A percentile compares a stretch with the other conserved stretches of the same genome.
These are phyloP conservation scores for Hura crepitans DNA, from an alignment of 441 rosid genomes.

Conservation along the genomic window DNA sequence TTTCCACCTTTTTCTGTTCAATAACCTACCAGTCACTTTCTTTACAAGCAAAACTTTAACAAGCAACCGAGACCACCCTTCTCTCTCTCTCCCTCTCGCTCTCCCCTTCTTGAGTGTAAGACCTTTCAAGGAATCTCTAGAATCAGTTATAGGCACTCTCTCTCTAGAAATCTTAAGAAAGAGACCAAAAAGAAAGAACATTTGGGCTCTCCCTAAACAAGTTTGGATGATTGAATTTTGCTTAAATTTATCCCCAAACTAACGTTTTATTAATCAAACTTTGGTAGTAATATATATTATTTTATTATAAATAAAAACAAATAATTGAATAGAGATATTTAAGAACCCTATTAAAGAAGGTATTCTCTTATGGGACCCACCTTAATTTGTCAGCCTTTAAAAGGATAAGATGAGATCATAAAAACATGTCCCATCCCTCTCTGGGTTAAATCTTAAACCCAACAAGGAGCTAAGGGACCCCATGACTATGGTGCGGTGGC, in stretches of 20 bases:
- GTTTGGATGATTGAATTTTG: neutral
- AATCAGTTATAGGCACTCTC: slow-evolving; percentile 15
- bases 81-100: neutral
- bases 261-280: slow-evolving; percentile 21
- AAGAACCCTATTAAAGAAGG: slow-evolving; percentile 8
- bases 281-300: no score
- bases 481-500: slow-evolving; percentile 20
- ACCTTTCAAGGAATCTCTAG: neutral
- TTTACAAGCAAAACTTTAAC: slow-evolving; percentile 29
- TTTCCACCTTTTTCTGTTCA: neutral
- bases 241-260: slow-evolving; percentile 15
- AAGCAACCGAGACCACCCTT: slow-evolving; percentile 31
- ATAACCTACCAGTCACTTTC: slow-evolving; percentile 22
- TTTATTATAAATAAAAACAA: slow-evolving; percentile 1
- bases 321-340: slow-evolving; percentile 21
- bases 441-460: slow-evolving; percentile 12
- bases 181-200: neutral
- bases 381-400: slow-evolving; percentile 24
- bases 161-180: neutral
- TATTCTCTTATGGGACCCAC: slow-evolving; percentile 29
- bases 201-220: neutral
- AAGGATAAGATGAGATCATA: slow-evolving; percentile 42
- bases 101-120: no score
- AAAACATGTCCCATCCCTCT: neutral
- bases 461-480: slow-evolving; percentile 30